Evolutionary conservation across 495 filamentous ascomycete genomes (phyloP).

Genomic region (Oidiodendron maius): DNA sequence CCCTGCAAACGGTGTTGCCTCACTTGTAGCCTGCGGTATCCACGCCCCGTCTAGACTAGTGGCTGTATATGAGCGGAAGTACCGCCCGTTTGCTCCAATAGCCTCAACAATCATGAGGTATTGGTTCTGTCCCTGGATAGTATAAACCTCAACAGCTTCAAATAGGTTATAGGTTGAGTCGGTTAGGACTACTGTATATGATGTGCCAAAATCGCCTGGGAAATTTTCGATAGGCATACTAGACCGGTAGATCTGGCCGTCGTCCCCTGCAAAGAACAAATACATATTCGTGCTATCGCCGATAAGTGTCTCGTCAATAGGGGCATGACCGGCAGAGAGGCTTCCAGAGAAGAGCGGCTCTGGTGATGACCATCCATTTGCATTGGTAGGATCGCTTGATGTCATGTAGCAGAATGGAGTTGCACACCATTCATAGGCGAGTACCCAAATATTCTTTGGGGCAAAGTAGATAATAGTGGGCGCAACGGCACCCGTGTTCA

Average conservation of each 20-base stretch:
- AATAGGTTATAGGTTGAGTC: constrained; percentile 50
- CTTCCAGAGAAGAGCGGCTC: constrained; percentile 48
- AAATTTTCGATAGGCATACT: constrained; percentile 53
- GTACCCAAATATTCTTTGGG: constrained; percentile 54
- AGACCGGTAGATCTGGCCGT: constrained; percentile 56
- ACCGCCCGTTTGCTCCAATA: constrained; percentile 49
- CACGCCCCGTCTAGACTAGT: constrained; percentile 43
- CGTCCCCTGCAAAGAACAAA: constrained; percentile 58
- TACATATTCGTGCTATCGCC: constrained; percentile 51
- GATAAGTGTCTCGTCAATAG: constrained; percentile 42
- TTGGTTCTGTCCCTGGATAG: constrained; percentile 36
- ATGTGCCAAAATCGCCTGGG: constrained; percentile 49
- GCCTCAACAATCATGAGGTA: constrained; percentile 61
- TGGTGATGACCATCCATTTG: constrained; percentile 46
- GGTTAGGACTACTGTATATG: constrained; percentile 37
- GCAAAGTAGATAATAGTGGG: constrained; percentile 55
- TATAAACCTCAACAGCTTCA: constrained; percentile 59
- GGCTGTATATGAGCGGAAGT: constrained; percentile 59
- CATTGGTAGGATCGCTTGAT: constrained; percentile 46
- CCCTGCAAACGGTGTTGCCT: constrained; percentile 52
- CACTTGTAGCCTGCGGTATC: constrained; percentile 44
- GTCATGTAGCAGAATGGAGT: constrained; percentile 52
- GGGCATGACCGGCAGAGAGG: constrained; percentile 43
- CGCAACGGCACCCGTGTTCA: constrained; percentile 44
- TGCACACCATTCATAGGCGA: constrained; percentile 54